phyloP scores from a whole-genome alignment of 441 rosid genomes.

The Gossypium schwendimanii region DNA sequence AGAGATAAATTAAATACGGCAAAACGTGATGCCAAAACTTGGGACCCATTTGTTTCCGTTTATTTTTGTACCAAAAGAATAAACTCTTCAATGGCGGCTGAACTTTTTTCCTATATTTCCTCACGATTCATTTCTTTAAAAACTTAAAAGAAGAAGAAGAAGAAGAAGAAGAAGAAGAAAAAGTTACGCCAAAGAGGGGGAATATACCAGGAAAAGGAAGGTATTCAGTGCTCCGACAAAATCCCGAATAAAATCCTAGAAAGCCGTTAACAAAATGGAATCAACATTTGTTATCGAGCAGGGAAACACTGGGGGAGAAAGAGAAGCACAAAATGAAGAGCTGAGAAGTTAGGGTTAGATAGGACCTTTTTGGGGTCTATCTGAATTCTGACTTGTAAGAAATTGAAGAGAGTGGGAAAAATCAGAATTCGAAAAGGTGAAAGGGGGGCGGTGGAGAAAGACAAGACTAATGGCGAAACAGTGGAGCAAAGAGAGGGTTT shows the following conservation, averaged over 20 bases:
- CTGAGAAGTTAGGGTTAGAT: background rate
- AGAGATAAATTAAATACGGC: background rate
- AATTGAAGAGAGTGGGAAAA: background rate
- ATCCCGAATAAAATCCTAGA: conserved; percentile 12
- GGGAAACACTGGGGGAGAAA: background rate
- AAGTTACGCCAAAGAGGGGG: background rate
- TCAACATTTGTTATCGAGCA: background rate
- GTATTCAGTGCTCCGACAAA: background rate
- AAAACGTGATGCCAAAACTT: background rate
- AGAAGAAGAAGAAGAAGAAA: background rate
- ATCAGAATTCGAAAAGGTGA: background rate
- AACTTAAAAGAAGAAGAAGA: background rate
- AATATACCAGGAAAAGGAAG: background rate
- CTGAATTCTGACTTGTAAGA: background rate
- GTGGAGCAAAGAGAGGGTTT: background rate
- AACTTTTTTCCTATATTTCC: background rate
- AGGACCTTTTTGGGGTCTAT: background rate
- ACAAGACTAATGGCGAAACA: background rate
- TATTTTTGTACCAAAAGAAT: background rate
- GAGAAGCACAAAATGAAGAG: background rate
- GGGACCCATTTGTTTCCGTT: background rate
- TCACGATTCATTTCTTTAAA: background rate
- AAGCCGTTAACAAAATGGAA: background rate
- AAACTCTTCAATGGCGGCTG: background rate
- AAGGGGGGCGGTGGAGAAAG: background rate